Evolutionary conservation across 1,284 basidiomycete genomes (phyloP).

Genomic region (Laetiporus sulphureus): DNA sequence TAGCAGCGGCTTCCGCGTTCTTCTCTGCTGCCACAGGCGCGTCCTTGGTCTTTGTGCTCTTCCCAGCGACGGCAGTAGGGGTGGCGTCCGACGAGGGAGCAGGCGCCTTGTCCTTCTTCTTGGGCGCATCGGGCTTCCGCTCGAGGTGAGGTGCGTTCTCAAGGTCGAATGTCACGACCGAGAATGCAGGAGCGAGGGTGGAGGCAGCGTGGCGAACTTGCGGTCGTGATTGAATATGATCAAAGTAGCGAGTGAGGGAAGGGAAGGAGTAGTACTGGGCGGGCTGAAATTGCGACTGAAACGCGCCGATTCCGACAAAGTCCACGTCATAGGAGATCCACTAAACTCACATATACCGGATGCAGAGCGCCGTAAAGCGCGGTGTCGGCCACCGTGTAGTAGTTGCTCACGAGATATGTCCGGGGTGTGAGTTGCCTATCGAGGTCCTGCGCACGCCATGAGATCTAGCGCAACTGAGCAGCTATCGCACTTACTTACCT

Average conservation of each 20-base stretch:
- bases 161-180: slow-evolving; percentile 64
- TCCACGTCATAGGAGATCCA: too few relatives aligned
- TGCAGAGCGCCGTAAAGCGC: slow-evolving; percentile 81
- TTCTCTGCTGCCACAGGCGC: slow-evolving; percentile 21
- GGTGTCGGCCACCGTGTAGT: slow-evolving; percentile 83
- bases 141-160: slow-evolving; percentile 68
- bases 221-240: slow-evolving; percentile 78
- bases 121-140: slow-evolving; percentile 65
- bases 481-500: slow-evolving; percentile 30
- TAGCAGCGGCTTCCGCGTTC: slow-evolving; percentile 22
- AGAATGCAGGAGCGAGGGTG: slow-evolving; percentile 49
- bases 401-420: slow-evolving; percentile 79
- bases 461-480: neutral
- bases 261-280: slow-evolving; percentile 71
- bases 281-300: slow-evolving; percentile 59
- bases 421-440: slow-evolving; percentile 68
- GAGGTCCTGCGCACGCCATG: slow-evolving; percentile 45
- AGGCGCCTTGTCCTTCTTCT: slow-evolving; percentile 77
- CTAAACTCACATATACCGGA: slow-evolving; percentile 61
- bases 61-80: slow-evolving; percentile 14
- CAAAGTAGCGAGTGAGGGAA: slow-evolving; percentile 86
- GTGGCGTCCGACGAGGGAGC: slow-evolving; percentile 24
- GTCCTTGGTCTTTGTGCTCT: slow-evolving; percentile 20
- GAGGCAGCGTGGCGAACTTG: slow-evolving; percentile 52
- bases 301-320: neutral